Percentiles rank a stretch among this genome's conserved stretches.
Evolutionary conservation across 208 protist species (phyloP).

Genomic region (Acanthamoeba triangularis): DNA sequence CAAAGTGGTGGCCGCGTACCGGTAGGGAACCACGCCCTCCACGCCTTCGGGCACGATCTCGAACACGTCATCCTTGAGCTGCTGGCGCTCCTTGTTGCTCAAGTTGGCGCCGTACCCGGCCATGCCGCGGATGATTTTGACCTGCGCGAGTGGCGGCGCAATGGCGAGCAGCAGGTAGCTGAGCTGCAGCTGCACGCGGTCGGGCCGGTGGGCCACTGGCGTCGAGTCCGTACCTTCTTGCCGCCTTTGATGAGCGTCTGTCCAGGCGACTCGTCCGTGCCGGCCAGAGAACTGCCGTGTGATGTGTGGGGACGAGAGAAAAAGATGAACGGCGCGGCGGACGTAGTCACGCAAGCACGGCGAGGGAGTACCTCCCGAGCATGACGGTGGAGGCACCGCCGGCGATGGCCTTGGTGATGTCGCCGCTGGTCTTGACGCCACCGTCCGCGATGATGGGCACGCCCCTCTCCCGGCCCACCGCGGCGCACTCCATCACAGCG

Average conservation of each 20-base stretch:
- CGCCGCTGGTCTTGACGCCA: constrained; percentile 95
- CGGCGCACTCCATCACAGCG: constrained; percentile 37
- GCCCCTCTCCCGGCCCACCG: constrained; percentile 87
- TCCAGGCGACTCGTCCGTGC: constrained; percentile 84
- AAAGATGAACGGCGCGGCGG: background rate
- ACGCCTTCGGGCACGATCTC: constrained; percentile 64
- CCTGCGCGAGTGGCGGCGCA: background rate
- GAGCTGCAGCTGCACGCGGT: background rate
- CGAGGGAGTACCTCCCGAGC: constrained; percentile 83
- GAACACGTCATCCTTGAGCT: constrained; percentile 55
- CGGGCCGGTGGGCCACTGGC: background rate
- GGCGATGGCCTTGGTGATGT: constrained; percentile 97
- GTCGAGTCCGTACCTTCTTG: constrained; percentile 52
- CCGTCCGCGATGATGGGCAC: constrained; percentile 97
- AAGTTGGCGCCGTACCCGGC: constrained; percentile 67
- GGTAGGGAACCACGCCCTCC: constrained; percentile 62
- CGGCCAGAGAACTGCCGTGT: constrained; percentile 73
- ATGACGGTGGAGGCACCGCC: constrained; percentile 92
- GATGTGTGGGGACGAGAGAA: background rate
- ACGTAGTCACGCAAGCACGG: too few species aligned
- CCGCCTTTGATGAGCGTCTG: constrained; percentile 83
- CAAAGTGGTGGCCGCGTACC: background rate
- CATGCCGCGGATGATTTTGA: constrained; percentile 75
- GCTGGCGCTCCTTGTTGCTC: constrained; percentile 65
- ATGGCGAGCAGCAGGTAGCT: too few species aligned